Conservation (phyloP, 352 stramenopile genomes). For the Thalassiosira delicatula region DNA sequence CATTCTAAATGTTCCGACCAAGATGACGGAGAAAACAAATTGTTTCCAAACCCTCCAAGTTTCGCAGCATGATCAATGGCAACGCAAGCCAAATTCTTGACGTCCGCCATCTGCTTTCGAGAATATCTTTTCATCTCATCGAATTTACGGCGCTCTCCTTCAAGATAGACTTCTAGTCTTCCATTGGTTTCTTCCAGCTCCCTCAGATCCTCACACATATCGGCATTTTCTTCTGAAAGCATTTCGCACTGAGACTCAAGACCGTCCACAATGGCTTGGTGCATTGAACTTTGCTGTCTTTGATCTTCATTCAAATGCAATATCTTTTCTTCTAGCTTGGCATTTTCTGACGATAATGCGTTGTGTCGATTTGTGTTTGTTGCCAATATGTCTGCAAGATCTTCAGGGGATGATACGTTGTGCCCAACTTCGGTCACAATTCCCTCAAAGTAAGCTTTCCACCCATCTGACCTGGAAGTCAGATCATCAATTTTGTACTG, state of each 20-base stretch:
- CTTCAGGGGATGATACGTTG: conserved; percentile 20
- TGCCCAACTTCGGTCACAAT: not conserved
- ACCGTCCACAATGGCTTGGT: conserved; percentile 53
- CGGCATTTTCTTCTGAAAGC: conserved; percentile 45
- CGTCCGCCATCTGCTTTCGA: conserved; percentile 39
- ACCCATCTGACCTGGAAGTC: conserved; percentile 38
- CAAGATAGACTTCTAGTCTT: conserved; percentile 31
- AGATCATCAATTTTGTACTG: conserved; percentile 63
- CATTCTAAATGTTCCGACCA: conserved; percentile 56
- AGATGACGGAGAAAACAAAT: conserved; percentile 24
- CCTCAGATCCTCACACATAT: conserved; percentile 33
- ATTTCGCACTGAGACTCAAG: conserved; percentile 56
- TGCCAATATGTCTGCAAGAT: conserved; percentile 13
- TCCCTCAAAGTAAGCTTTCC: conserved; percentile 27
- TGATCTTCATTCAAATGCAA: conserved; percentile 47
- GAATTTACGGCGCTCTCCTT: conserved; percentile 39
- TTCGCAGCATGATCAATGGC: conserved; percentile 31
- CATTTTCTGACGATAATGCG: conserved; percentile 38
- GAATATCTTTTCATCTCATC: conserved; percentile 22
- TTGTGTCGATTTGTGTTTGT: conserved; percentile 35
- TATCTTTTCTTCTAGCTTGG: conserved; percentile 47
- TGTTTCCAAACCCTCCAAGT: conserved; percentile 42
- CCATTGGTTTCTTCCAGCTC: conserved; percentile 52
- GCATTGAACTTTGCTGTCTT: conserved; percentile 53
- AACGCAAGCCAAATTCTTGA: conserved; percentile 39